Evolutionary conservation across 2,329 filamentous ascomycete genomes (phyloP).

Genomic region (Xylariaceae sp.): DNA sequence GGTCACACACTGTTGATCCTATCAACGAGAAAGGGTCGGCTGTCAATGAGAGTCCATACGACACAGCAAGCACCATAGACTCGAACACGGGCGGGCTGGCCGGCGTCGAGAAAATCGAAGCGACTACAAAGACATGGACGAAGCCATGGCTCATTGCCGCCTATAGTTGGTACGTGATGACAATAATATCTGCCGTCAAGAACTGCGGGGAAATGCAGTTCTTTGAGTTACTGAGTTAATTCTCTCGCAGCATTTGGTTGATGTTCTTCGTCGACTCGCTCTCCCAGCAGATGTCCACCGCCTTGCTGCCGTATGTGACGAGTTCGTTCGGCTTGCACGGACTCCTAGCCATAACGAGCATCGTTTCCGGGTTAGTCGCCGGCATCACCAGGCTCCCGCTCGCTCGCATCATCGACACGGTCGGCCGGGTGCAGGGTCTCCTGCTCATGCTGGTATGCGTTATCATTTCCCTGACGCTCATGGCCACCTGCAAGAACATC

Average conservation of each 20-base stretch:
- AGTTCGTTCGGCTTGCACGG: slow-evolving; percentile 49
- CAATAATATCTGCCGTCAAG: background rate
- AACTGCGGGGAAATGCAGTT: background rate
- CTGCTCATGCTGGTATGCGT: slow-evolving; percentile 36
- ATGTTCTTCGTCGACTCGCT: slow-evolving; percentile 48
- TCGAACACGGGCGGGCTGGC: slow-evolving; percentile 1
- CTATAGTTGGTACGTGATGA: background rate
- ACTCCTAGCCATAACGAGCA: slow-evolving; percentile 48
- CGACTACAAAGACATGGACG: slow-evolving; percentile 1
- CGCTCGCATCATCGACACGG: slow-evolving; percentile 45
- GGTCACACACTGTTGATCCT: background rate
- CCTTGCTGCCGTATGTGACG: slow-evolving; percentile 39
- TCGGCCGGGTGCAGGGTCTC: slow-evolving; percentile 42
- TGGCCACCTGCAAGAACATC: slow-evolving; percentile 58
- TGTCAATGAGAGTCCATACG: background rate
- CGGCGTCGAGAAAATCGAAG: background rate
- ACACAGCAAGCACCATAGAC: background rate
- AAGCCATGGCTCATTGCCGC: slow-evolving; percentile 1
- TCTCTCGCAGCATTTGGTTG: slow-evolving; percentile 42
- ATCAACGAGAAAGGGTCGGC: background rate
- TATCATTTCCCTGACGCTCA: slow-evolving; percentile 54
- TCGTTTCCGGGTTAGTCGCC: slow-evolving; percentile 44
- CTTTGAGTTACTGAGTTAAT: background rate
- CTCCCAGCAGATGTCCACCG: slow-evolving; percentile 41
- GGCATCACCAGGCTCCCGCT: slow-evolving; percentile 36